These are phyloP conservation scores for Phylloporus arenicola DNA, from an alignment of 768 basidiomycete species.

Conservation along the genomic window DNA sequence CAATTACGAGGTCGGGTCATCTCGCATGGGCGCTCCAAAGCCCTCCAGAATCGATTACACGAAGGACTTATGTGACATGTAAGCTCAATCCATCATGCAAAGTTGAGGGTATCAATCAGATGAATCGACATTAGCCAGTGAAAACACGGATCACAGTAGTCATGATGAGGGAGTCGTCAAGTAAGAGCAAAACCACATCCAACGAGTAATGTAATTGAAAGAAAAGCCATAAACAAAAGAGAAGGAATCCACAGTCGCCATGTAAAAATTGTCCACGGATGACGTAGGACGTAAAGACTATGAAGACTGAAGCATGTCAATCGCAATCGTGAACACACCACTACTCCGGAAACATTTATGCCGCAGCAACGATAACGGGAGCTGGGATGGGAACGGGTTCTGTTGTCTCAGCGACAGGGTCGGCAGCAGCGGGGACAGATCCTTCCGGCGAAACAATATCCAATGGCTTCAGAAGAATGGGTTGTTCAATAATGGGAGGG, in stretches of 20 bases:
- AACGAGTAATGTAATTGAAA: constrained; percentile 42
- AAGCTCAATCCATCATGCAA: constrained; percentile 27
- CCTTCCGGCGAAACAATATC: constrained; percentile 66
- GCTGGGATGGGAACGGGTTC: constrained; percentile 44
- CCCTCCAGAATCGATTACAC: constrained; percentile 28
- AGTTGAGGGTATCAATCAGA: constrained; percentile 49
- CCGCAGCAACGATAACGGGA: constrained; percentile 73
- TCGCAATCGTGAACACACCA: constrained; percentile 27
- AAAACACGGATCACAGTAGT: constrained; percentile 58
- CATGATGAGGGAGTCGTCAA: constrained; percentile 58
- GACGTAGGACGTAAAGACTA: constrained; percentile 30
- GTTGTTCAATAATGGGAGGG: constrained; percentile 85
- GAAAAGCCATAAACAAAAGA: constrained; percentile 32
- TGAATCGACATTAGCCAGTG: constrained; percentile 65
- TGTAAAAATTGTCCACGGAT: constrained; percentile 33
- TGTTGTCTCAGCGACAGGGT: constrained; percentile 33
- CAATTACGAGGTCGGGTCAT: not conserved
- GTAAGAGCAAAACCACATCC: constrained; percentile 57
- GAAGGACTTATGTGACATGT: constrained; percentile 31
- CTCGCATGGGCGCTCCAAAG: too few species aligned
- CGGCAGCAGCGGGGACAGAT: constrained; percentile 30
- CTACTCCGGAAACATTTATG: constrained; percentile 43
- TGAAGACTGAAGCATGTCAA: constrained; percentile 41
- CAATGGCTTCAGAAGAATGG: constrained; percentile 74
- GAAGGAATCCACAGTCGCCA: constrained; percentile 35